These are phyloP conservation scores for Calycina marina DNA, from an alignment of 2,329 filamentous ascomycete species.

Conservation along the genomic window DNA sequence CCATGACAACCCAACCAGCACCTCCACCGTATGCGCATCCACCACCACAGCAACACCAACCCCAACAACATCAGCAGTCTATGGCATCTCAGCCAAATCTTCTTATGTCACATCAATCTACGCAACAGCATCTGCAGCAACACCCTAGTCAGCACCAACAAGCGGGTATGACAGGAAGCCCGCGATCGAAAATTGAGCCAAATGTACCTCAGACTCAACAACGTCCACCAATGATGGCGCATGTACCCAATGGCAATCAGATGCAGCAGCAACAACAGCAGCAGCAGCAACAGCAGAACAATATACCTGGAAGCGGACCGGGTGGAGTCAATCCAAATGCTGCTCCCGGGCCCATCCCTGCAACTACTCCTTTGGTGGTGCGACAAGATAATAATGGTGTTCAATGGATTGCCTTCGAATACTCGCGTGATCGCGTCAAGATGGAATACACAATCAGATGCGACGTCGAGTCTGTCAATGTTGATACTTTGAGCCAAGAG, in stretches of 20 bases:
- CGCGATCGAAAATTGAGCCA: constrained; percentile 47
- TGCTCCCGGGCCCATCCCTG: constrained; percentile 89
- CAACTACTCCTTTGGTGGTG: constrained; percentile 87
- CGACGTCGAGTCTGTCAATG: constrained; percentile 92
- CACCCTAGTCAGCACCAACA: constrained; percentile 37
- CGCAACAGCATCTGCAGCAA: constrained; percentile 41
- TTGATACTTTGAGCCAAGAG: constrained; percentile 67
- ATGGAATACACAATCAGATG: constrained; percentile 99
- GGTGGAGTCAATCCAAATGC: constrained; percentile 69
- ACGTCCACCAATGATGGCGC: constrained; percentile 33
- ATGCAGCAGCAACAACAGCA: too few relatives aligned
- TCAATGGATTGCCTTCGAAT: constrained; percentile 98
- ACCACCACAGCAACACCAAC: constrained; percentile 32
- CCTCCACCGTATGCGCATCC: constrained; percentile 44
- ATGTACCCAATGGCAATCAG: constrained; percentile 27
- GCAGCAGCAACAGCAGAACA: too few relatives aligned
- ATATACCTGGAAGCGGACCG: constrained; percentile 30
- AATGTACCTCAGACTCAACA: constrained; percentile 50
- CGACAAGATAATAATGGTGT: constrained; percentile 92
- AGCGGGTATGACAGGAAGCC: constrained; percentile 45
- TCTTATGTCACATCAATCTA: constrained; percentile 47
- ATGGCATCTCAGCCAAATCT: constrained; percentile 48
- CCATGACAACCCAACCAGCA: constrained; percentile 48
- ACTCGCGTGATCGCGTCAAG: constrained; percentile 91
- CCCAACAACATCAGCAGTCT: constrained; percentile 14